phyloP scores from a whole-genome alignment of 2,329 filamentous ascomycete species.

The Meredithiella fracta region DNA sequence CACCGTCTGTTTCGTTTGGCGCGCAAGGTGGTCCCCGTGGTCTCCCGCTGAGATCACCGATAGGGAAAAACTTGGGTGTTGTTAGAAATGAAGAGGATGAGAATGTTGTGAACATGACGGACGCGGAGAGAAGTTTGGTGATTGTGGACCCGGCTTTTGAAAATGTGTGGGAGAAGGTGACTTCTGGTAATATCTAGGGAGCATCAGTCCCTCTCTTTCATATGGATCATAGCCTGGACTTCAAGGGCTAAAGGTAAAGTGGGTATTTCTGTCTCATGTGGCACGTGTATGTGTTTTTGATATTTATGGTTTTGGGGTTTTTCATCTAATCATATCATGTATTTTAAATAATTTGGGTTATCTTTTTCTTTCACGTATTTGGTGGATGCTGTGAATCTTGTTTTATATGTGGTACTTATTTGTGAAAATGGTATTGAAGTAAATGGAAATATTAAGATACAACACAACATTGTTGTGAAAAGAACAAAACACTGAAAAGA shows the following conservation, averaged over 20 bases:
- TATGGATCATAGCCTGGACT: slow-evolving; percentile 6
- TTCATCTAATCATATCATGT: not conserved
- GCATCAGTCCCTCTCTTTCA: slow-evolving; percentile 1
- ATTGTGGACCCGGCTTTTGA: slow-evolving; percentile 34
- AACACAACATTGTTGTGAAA: not conserved
- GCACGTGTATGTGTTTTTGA: slow-evolving; percentile 10
- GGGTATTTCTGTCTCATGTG: slow-evolving; percentile 15
- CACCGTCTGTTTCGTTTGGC: slow-evolving; percentile 11
- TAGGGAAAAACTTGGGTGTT: slow-evolving; percentile 8
- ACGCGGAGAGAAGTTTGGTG: slow-evolving; percentile 19
- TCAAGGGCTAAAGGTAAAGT: slow-evolving; percentile 1
- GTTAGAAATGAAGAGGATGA: slow-evolving; percentile 24
- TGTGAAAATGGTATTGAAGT: not conserved
- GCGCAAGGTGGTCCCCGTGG: slow-evolving; percentile 16
- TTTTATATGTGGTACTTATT: not conserved
- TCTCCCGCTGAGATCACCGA: slow-evolving; percentile 19
- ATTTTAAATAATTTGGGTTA: not conserved
- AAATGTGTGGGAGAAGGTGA: slow-evolving; percentile 52
- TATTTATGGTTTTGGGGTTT: slow-evolving; percentile 6
- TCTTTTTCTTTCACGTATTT: too few relatives aligned
- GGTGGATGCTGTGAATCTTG: too few relatives aligned
- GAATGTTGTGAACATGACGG: slow-evolving; percentile 37
- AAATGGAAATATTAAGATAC: not conserved
- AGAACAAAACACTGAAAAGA: not conserved
- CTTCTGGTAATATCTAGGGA: slow-evolving; percentile 8